Evolutionary conservation across 108 stramenopile species (phyloP).

Genomic region (Pseudonitzschia multiseries): DNA sequence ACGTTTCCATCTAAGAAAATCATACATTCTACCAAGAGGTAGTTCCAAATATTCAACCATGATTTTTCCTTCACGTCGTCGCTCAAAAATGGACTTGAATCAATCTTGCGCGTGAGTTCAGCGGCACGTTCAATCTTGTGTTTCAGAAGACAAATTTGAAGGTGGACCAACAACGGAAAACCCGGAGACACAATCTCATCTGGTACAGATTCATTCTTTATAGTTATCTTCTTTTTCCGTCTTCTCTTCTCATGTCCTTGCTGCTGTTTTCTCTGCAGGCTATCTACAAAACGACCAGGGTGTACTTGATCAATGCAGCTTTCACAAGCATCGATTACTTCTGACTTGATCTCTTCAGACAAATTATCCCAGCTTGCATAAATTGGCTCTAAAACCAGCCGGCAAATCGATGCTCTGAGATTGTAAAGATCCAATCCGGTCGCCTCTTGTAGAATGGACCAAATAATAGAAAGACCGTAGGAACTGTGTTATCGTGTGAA

Average conservation of each 20-base stretch:
- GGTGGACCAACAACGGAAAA: slow-evolving; percentile 27
- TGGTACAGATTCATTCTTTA: not conserved
- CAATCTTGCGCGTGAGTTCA: slow-evolving; percentile 22
- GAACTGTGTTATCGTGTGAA: not conserved
- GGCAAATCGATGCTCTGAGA: slow-evolving; percentile 30
- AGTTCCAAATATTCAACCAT: slow-evolving; percentile 21
- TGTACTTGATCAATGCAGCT: slow-evolving; percentile 21
- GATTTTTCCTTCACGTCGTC: slow-evolving; percentile 19
- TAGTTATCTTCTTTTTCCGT: not conserved
- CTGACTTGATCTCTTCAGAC: slow-evolving; percentile 17
- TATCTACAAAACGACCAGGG: slow-evolving; percentile 13
- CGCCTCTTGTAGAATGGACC: slow-evolving; percentile 10
- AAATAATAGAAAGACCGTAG: slow-evolving; percentile 17
- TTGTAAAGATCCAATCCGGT: slow-evolving; percentile 16
- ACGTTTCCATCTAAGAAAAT: slow-evolving; percentile 31
- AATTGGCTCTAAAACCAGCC: slow-evolving; percentile 18
- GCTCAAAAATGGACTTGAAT: slow-evolving; percentile 17
- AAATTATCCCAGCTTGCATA: not conserved
- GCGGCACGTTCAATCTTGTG: slow-evolving; percentile 10
- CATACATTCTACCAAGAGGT: slow-evolving; percentile 19
- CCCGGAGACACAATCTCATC: not conserved
- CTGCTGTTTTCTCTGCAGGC: not conserved
- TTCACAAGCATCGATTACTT: slow-evolving; percentile 21
- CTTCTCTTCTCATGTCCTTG: slow-evolving; percentile 1
- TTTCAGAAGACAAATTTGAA: slow-evolving; percentile 22